Base-by-base conservation (phyloP, 2,329 filamentous ascomycete genomes). In the Talaromyces piceae region DNA sequence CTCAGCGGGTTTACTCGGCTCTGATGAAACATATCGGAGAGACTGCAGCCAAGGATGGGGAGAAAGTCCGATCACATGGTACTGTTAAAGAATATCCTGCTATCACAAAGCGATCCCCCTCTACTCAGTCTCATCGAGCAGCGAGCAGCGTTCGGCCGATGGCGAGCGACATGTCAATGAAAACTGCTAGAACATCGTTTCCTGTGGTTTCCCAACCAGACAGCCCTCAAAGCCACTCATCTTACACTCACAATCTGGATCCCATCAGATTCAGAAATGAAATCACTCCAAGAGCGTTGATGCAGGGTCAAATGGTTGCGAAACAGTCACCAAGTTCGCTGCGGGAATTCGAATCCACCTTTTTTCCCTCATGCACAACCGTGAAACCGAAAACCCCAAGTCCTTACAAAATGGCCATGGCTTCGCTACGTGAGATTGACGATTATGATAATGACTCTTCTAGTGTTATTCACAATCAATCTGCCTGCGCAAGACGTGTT, bases 1-100 rank as follows among this genome's bases (percentile, higher is more conserved):
- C 64, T 50, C 66, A 72, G 31, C 64, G 70, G 18, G 55, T 74
- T 30, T 74, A 73, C 52, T 67, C 70, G 8, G 72, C 71, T 7
- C 60, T 74, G 52, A 67, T 73, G 61, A 69, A 64, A 51, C 62
- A 68, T 25, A 72, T 74, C 41, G 63, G 61, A 28, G 59, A 62
- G 45, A 57, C 51, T 12, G 45, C 55, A 13, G 25, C 50, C 5
- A 52, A 57, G 8, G 51, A 54, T 12, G 45, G 58, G 7, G 56
- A 62, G 5, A 63, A 62, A 45, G 58, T 60, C 1, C 45, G 67
- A 4, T 48, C 58, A 11, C 45, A 63, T 43, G 65, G 67, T 11
- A 60, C 56, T 18, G 62, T 70, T n/a, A 59, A 60, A 47, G 60
- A 62, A 46, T 60, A 63, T 52, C 59, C 57, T n/a, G 61, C 55